Evolutionary conservation across 805 yeast genomes (phyloP), one percentile per base, ranked within the genome.

Genomic region (Schwanniomyces pseudopolymorphus): DNA sequence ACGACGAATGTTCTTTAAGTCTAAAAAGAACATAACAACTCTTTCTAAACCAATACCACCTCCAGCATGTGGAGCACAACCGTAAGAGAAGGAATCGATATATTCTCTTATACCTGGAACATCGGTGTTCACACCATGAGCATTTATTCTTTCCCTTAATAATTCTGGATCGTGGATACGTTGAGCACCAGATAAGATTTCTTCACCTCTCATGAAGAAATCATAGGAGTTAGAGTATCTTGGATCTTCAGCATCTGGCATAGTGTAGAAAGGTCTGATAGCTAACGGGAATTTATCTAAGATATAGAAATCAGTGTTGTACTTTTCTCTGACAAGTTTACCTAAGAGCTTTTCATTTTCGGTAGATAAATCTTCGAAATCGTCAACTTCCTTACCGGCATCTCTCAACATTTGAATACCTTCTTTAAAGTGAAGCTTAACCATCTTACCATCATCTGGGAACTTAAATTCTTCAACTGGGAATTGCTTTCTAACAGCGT

Each of bases 121-220:
- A 49, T 74, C 73, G 48, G 96, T 88, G 64, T 89, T 88, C 46
- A 94, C 83, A 22, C 81, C 98, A 61, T 87, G 96, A 33, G 78
- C 86, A 41, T 68, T 75, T 87, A 94, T 83, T 75, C 98, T 84
- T 72, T 87, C 80, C 59, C 74, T 78, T 61, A 94, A 81, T 59
- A 94, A 76, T 52, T 77, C 89, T 42, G 96, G 84, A 69, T 94
- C 98, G 67, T 94, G 99, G 58, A 94, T 82, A 81, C 99, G 96
- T 77, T 94, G 99, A 48, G 99, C 99, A 61, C 99, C 99, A n/a
- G 97, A 89, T 58, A 94, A 75, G 60, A 94, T 94, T 75, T 94
- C 99, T 76, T 94, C 99, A 66, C 99, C 99, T 77, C 99, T 87
- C 99, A 94, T 94, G 81, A 94, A 94, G 85, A 94, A 94, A 75